Conservation (phyloP, 176 grass and related monocot species). For the Guadua angustifolia region DNA sequence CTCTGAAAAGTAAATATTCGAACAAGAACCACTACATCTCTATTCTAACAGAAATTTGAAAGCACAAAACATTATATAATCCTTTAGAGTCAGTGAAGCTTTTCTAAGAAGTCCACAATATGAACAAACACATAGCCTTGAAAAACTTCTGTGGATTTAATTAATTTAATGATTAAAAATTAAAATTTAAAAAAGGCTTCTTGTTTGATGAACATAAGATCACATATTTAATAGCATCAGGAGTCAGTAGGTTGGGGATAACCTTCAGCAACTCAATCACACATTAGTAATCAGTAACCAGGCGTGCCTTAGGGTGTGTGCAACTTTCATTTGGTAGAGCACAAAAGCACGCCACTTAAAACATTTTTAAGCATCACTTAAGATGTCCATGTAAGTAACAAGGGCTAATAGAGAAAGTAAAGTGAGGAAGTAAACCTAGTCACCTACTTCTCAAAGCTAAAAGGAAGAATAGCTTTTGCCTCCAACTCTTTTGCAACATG, state of each 20-base stretch:
- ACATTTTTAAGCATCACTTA: constrained; percentile 3
- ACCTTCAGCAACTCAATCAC: not conserved
- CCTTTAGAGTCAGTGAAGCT: constrained; percentile 2
- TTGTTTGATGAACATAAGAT: not conserved
- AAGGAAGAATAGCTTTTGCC: constrained; percentile 73
- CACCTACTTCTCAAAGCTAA: constrained; percentile 76
- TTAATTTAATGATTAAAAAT: constrained; percentile 19
- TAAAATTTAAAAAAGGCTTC: constrained; percentile 21
- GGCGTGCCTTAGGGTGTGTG: not conserved
- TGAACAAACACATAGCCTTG: constrained; percentile 6
- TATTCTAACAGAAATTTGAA: constrained; percentile 1
- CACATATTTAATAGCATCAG: not conserved
- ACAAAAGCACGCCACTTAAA: not conserved
- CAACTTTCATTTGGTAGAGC: constrained; percentile 6
- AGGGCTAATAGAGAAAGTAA: constrained; percentile 15
- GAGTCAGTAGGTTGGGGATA: not conserved
- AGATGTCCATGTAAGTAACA: constrained; percentile 12
- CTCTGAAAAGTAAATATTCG: not conserved
- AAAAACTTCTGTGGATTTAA: not conserved
- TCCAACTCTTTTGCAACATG: constrained; percentile 89
- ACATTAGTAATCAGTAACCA: constrained; percentile 5
- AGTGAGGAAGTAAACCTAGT: constrained; percentile 21
- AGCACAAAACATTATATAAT: constrained; percentile 3
- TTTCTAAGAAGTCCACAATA: constrained; percentile 8
- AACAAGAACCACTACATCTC: not conserved